Evolutionary conservation across 192 early-diverging fungal species (phyloP).

Genomic region (Coemansia sp.): DNA sequence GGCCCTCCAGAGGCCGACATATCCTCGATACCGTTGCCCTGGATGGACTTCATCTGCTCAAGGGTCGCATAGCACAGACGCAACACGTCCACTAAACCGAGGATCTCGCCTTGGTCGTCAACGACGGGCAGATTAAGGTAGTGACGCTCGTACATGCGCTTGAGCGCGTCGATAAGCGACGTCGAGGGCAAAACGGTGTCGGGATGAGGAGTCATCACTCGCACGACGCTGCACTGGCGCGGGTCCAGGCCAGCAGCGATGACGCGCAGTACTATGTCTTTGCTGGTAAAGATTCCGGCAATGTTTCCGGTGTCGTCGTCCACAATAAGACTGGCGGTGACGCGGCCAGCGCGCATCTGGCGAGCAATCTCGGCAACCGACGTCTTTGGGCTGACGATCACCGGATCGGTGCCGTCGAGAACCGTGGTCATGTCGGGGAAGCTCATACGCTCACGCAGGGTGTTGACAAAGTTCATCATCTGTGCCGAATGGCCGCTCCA

Average conservation of each 20-base stretch:
- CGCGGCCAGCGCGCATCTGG: slow-evolving; percentile 70
- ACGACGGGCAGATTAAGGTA: slow-evolving; percentile 84
- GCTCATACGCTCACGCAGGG: slow-evolving; percentile 79
- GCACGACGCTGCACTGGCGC: slow-evolving; percentile 85
- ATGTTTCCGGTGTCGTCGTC: slow-evolving; percentile 64
- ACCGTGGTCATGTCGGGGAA: slow-evolving; percentile 88
- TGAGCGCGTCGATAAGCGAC: slow-evolving; percentile 78
- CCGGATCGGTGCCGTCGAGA: slow-evolving; percentile 65
- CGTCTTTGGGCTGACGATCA: slow-evolving; percentile 64
- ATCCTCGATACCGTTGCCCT: slow-evolving; percentile 37
- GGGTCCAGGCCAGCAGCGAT: slow-evolving; percentile 88
- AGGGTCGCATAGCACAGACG: slow-evolving; percentile 79
- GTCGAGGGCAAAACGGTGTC: slow-evolving; percentile 71
- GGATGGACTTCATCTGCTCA: slow-evolving; percentile 74
- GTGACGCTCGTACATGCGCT: slow-evolving; percentile 84
- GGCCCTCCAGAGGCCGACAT: slow-evolving; percentile 44
- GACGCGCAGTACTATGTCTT: slow-evolving; percentile 85
- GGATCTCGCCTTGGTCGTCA: slow-evolving; percentile 64
- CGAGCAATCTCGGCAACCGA: slow-evolving; percentile 72
- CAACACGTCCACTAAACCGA: slow-evolving; percentile 82
- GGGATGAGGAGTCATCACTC: slow-evolving; percentile 95
- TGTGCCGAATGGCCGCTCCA: slow-evolving; percentile 71
- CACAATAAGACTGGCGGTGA: slow-evolving; percentile 75
- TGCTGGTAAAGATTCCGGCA: slow-evolving; percentile 91
- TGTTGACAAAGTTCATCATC: slow-evolving; percentile 70